Conservation (phyloP, 768 basidiomycete genomes). For the Russula emetica region DNA sequence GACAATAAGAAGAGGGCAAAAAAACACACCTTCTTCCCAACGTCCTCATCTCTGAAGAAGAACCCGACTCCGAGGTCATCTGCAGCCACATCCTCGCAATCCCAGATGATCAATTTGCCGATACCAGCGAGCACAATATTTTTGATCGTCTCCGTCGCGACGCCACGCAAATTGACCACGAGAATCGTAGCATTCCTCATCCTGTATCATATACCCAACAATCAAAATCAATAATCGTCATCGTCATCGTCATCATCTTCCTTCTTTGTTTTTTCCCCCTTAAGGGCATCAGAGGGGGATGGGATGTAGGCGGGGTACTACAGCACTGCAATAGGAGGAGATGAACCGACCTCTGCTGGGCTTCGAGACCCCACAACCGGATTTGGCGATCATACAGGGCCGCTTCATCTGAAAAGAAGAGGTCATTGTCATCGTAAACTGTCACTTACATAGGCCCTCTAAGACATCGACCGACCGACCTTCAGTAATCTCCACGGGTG, state of each 20-base stretch:
- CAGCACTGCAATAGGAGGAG: too few species aligned
- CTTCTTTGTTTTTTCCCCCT: neutral
- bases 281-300: neutral
- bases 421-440: too few species aligned
- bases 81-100: conserved; percentile 66
- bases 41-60: conserved; percentile 90
- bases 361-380: conserved; percentile 96
- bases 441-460: too few species aligned
- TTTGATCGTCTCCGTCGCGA: conserved; percentile 92
- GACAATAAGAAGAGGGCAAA: neutral
- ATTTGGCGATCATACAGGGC: conserved; percentile 96
- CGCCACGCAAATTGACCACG: conserved; percentile 70
- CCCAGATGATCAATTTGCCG: conserved; percentile 81
- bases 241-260: neutral
- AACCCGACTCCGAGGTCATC: conserved; percentile 92
- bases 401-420: conserved; percentile 49
- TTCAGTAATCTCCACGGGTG: conserved; percentile 33
- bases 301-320: too few species aligned
- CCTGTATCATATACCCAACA: conserved; percentile 40
- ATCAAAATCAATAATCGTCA: neutral
- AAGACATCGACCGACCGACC: conserved; percentile 19
- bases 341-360: conserved; percentile 76
- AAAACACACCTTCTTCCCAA: conserved; percentile 74
- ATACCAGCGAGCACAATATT: conserved; percentile 97
- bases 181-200: conserved; percentile 93